Evolutionary conservation across 352 stramenopile species (phyloP), one percentile per base, ranked within the genome.

Genomic region (Globisporangium abappressorium): DNA sequence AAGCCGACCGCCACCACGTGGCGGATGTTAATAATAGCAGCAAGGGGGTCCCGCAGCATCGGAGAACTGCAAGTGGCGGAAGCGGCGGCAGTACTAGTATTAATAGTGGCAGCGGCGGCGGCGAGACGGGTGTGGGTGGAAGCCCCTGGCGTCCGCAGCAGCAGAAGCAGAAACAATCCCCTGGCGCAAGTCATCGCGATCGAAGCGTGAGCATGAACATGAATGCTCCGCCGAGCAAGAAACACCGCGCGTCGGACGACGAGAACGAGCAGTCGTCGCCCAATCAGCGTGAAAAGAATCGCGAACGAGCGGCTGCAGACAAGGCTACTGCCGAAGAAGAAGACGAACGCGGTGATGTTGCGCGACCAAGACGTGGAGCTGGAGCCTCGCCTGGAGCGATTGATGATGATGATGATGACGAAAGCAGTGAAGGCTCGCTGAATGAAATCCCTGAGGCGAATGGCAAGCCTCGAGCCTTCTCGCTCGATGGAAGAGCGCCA

Each of bases 211-310:
- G 85, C 54, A 89, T 92, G 80, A 92, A 83, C 57, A 74, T 80
- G 28, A 85, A 79, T 60, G 68, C 82, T 47, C 86, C 86, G 18
- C 86, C 86, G 7, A 79, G 71, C 64, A 94, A 94, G 74, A 94
- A 94, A 72, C 86, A 94, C 62, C 82, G 86, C 30, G 71, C 86
- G 30, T 92, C 86, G 4, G 84, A 92, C 70, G 85, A 94, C 64
- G 82, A 94, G 57, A 78, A 79, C 70, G 85, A 93, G 33, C 67
- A 72, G 43, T 22, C 54, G 30, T 65, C 67, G 12, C 61, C 67
- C 26, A 72, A 61, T n/a, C 54, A 56, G 30, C 62, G 61, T 12
- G n/a, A 60, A 5, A 60, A 62, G 51, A 68, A 53, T 14, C 54
- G 33, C n/a, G 18, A 51, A 51, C 43, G 43, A 51, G 43, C 43